Base-by-base conservation (phyloP, 805 yeast genomes). In the Wickerhamiella qilinensis region DNA sequence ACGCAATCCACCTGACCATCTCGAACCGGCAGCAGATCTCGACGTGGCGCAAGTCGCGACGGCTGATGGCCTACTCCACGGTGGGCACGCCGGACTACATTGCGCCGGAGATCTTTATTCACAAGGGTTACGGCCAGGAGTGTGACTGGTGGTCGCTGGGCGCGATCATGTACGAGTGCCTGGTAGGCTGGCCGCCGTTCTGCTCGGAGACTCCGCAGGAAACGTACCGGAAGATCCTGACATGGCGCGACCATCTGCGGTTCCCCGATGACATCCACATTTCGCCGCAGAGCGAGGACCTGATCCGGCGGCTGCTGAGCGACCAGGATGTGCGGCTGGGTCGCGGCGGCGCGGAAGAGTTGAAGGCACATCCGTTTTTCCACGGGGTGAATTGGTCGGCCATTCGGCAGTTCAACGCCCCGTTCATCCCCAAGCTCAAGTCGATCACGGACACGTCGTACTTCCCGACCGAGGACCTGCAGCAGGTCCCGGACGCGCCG, bases 131-230 rank as follows among this genome's bases (percentile, higher is more conserved):
- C 58, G 94, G 95, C 11, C 94, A 84, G 60, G 94, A 85, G 55
- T 85, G 96, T 61, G 96, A 85, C 58, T 85, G 96, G 96, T 85
- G 96, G 96, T 80, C 93, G 7, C 61, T 85, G 33, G 96, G 96
- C 22, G 94, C 94, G 1, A 85, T 85, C 54, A 86, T 85, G 96
- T 85, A 79, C 59, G 96, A 85, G 66, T 85, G 96, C 63, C 63
- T 85, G 44, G 81, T 85, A 43, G 96, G 96, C 24, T 85, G 94
- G 94, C 95, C 96, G 20, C 96, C 96, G 35, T 85, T 85, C 58
- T 85, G 95, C 62, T 77, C 91, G 0, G 95, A 85, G 52, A 81
- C 93, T 9, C 94, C 94, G 9, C 93, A 83, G 44, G 96, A 85
- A 49, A 85, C 96, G 0, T 85, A 85, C 58, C 70, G 86, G 40